Percentiles rank a stretch among this genome's conserved stretches.
phyloP scores from a whole-genome alignment of 2,329 filamentous ascomycete genomes.

The Juglanconis oblonga region DNA sequence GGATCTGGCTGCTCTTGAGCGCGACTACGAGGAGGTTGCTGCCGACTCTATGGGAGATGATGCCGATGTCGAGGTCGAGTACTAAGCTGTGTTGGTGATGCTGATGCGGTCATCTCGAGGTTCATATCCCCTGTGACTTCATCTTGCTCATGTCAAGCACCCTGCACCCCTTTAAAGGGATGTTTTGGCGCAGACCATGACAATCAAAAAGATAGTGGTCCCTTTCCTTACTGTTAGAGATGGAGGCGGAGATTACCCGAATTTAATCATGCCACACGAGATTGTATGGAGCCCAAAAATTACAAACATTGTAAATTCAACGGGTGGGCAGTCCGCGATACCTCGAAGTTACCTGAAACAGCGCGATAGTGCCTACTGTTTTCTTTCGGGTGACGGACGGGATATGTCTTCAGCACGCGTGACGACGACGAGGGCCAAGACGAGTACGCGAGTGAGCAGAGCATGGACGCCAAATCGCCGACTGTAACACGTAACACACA shows the following conservation, averaged over 20 bases:
- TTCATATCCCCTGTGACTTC: conserved; percentile 17
- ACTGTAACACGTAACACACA: no score
- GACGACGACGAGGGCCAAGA: no score
- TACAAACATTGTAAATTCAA: conserved; percentile 5
- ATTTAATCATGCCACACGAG: conserved; percentile 18
- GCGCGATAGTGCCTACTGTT: neutral
- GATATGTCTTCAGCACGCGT: no score
- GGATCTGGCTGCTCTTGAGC: conserved; percentile 95
- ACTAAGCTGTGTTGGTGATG: conserved; percentile 53
- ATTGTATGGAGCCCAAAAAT: conserved; percentile 17
- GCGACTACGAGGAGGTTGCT: conserved; percentile 98
- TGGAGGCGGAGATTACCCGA: conserved; percentile 17
- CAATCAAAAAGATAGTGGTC: conserved; percentile 13
- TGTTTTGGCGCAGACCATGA: conserved; percentile 8
- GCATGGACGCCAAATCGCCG: no score
- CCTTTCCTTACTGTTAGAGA: conserved; percentile 16
- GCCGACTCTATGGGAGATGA: conserved; percentile 89
- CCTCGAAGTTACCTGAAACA: neutral
- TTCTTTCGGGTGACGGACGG: no score
- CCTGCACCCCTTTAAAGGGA: neutral
- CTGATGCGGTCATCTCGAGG: conserved; percentile 13
- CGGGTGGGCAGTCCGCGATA: neutral
- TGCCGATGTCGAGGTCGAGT: conserved; percentile 83
- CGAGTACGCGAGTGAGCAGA: no score
- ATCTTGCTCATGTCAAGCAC: conserved; percentile 9